Base-by-base conservation (phyloP, 352 stramenopile species). In the Globisporangium radiosum region DNA sequence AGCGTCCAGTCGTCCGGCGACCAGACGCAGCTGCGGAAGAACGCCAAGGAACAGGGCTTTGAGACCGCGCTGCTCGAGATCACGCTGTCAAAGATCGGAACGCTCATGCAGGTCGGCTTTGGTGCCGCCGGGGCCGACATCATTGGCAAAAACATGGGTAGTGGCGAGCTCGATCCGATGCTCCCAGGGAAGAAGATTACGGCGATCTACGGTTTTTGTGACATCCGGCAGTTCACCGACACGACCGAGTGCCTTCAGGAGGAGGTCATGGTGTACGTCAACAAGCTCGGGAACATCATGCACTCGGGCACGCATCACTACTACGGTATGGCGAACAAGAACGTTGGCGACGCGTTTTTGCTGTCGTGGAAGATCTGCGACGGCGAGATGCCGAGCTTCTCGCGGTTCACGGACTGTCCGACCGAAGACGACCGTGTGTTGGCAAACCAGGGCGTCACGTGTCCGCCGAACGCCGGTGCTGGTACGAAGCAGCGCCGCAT, bases 181-280 rank as follows among this genome's bases (percentile, higher is more conserved):
- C 76, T 75, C 68, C 94, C 82, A 3, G 88, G 89, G 37, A 92
- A 96, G 57, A 93, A 94, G 68, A 92, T 96, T 59, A 95, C 88
- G 36, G 92, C 94, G 15, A 88, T 98, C 60, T 98, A 98, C 73
- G 92, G 85, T 7, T 98, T 98, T 63, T 97, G 88, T 54, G 88
- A 96, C 63, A 98, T 98, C 64, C 95, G 96, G 38, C 76, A 97
- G 66, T 98, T 97, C 65, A 94, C 88, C 7, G 86, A 95, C 60
- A 94, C 86, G 7, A 97, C 87, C 52, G 89, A 97, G 63, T 90
- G 81, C 59, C 73, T 97, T 10, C 87, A 97, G 66, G 81, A 96
- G 70, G 89, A 97, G 51, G 87, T 96, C 36, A 95, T 97, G 85
- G 84, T 95, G 61, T 96, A 96, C 62, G 88, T 96, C 38, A 97